A percentile compares a stretch with the other conserved stretches of the same genome.
These are phyloP conservation scores for Lentinula aciculospora DNA, from an alignment of 768 basidiomycete species.

Conservation along the genomic window DNA sequence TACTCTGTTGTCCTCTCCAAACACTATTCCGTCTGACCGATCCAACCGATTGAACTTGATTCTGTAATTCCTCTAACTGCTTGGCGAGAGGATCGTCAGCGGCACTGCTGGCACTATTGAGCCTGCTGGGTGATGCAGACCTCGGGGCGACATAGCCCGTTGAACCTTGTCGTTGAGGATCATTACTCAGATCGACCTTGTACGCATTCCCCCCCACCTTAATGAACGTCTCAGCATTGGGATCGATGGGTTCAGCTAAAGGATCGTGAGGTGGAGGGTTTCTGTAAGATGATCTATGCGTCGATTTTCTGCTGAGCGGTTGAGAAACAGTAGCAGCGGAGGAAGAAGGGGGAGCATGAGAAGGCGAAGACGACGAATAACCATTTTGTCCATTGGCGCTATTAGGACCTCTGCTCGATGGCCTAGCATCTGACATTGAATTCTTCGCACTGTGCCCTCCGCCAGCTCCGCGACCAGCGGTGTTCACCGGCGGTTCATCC, in stretches of 20 bases:
- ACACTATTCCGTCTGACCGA: constrained; percentile 41
- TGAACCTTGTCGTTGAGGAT: constrained; percentile 43
- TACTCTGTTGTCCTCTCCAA: constrained; percentile 15
- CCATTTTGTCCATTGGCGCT: constrained; percentile 21
- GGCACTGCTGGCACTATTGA: constrained; percentile 15
- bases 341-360: constrained; percentile 9
- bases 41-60: constrained; percentile 37
- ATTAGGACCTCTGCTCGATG: constrained; percentile 21
- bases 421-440: constrained; percentile 22
- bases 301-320: constrained; percentile 16
- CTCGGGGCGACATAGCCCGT: constrained; percentile 21
- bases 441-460: constrained; percentile 36
- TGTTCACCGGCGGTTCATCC: constrained; percentile 47
- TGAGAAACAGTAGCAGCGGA: constrained; percentile 14
- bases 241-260: constrained; percentile 56
- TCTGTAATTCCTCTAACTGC: constrained; percentile 58
- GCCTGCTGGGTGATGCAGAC: constrained; percentile 23
- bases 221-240: constrained; percentile 60
- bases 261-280: constrained; percentile 31
- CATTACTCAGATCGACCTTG: constrained; percentile 56
- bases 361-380: constrained; percentile 12
- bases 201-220: constrained; percentile 66
- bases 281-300: constrained; percentile 19
- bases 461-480: constrained; percentile 70
- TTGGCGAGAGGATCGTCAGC: constrained; percentile 59